These are phyloP conservation scores for Plantago major DNA, from an alignment of 257 asterid genomes.

Conservation along the genomic window DNA sequence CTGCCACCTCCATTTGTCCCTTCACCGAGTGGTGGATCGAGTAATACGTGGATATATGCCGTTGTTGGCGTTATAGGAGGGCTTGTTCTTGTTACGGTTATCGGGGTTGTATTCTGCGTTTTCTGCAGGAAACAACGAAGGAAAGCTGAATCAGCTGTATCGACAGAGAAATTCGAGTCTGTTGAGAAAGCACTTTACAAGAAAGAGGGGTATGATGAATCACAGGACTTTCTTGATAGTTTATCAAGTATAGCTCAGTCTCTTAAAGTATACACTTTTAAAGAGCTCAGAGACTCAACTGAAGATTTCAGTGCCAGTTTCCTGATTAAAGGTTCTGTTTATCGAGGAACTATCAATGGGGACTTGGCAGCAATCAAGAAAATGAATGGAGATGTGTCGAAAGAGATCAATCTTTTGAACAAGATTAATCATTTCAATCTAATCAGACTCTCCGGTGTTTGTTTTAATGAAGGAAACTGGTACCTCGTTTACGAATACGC, in stretches of 20 bases:
- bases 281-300: slow-evolving; percentile 59
- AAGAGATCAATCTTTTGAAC: slow-evolving; percentile 64
- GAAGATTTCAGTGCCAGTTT: slow-evolving; percentile 49
- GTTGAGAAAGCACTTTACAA: slow-evolving; percentile 33
- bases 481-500: slow-evolving; percentile 87
- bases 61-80: slow-evolving; percentile 58
- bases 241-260: slow-evolving; percentile 67
- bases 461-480: slow-evolving; percentile 71
- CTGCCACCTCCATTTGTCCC: slow-evolving; percentile 23
- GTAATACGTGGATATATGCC: slow-evolving; percentile 56
- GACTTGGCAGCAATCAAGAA: slow-evolving; percentile 88
- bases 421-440: slow-evolving; percentile 89
- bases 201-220: slow-evolving; percentile 32
- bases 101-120: slow-evolving; percentile 27
- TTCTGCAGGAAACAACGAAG: slow-evolving; percentile 26
- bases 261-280: slow-evolving; percentile 54
- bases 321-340: slow-evolving; percentile 64
- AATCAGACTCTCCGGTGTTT: slow-evolving; percentile 74
- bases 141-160: slow-evolving; percentile 26
- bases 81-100: slow-evolving; percentile 20
- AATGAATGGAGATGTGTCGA: slow-evolving; percentile 75
- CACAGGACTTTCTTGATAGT: slow-evolving; percentile 47
- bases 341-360: slow-evolving; percentile 68
- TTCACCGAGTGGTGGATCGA: slow-evolving; percentile 31
- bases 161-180: slow-evolving; percentile 35